phyloP scores from a whole-genome alignment of 1,284 basidiomycete genomes.

The Apiotrichum domesticum region DNA sequence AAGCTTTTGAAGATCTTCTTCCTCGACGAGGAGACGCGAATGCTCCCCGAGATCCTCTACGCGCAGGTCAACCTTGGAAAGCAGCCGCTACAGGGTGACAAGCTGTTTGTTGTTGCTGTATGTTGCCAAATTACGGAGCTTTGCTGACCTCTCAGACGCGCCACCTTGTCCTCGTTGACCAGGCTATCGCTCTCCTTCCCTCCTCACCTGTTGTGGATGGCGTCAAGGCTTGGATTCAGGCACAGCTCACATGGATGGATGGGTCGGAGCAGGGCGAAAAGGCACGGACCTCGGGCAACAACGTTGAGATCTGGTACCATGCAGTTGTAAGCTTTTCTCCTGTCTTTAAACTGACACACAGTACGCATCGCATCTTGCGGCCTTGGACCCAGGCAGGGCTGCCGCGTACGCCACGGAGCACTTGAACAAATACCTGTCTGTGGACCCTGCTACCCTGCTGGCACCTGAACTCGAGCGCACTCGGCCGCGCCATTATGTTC shows the following conservation, averaged over 20 bases:
- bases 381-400: constrained; percentile 12
- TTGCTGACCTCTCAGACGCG: constrained; percentile 19
- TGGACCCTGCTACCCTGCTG: constrained; percentile 14
- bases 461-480: constrained; percentile 21
- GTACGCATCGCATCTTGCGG: constrained; percentile 25
- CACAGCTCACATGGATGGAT: constrained; percentile 28
- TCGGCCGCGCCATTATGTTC: constrained; percentile 27
- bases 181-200: constrained; percentile 17
- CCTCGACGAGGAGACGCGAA: constrained; percentile 27
- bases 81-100: constrained; percentile 21
- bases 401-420: constrained; percentile 6
- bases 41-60: constrained; percentile 30
- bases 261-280: constrained; percentile 22
- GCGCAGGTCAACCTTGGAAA: constrained; percentile 28
- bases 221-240: constrained; percentile 22
- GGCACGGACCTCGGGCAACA: constrained; percentile 22
- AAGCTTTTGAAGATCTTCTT: constrained; percentile 30
- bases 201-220: constrained; percentile 5
- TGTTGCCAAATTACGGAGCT: constrained; percentile 1
- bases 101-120: constrained; percentile 32
- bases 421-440: neutral
- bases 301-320: constrained; percentile 33
- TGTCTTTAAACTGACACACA: neutral
- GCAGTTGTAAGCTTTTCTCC: constrained; percentile 22
- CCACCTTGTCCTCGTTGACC: constrained; percentile 28